Base-by-base conservation (phyloP, 2,329 filamentous ascomycete species). In the Celoporthe dispersa region DNA sequence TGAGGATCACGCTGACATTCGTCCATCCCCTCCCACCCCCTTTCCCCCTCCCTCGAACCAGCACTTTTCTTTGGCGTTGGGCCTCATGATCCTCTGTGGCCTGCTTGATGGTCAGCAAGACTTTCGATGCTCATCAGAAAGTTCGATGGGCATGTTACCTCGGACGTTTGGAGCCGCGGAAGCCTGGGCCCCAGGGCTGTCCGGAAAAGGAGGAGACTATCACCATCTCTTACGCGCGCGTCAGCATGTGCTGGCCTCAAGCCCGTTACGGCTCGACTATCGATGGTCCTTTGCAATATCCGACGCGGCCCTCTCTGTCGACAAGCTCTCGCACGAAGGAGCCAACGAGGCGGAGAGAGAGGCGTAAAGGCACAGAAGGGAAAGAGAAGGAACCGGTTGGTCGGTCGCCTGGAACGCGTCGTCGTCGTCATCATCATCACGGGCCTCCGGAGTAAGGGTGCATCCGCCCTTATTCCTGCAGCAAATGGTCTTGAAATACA, bases 181-280 rank as follows among this genome's bases (percentile, higher is more conserved):
- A 48, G 44, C 44, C 44, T 48, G 22, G 44, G 22, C 4, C 14
- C 37, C 37, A 28, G 44, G n/a, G 60, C 60, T 41, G 60, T 44
- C 37, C 60, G n/a, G 33, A 44, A 63, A 63, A 39, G 37, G 37
- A 48, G 35, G 60, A 28, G 22, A 63, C 60, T 44, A 63, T 63
- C 60, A 41, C 60, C 37, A 39, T 8, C 37, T 41, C n/a, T 44
- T 44, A 28, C 35, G 11, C 60, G 60, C 60, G 60, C 22, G n/a
- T 44, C 60, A 44, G 19, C 33, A 19, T 61, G 19, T 1, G 28
- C 3, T 57, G 53, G 25, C 28, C 14, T 57, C 25, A 57, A 31
- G 25, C 53, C 53, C 16, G 4, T 57, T 57, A 4, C 7, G 53
- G 53, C 22, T 57, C 53, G 53, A 57, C 53, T 57, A 57, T 57